Evolutionary conservation across 306 rosid genomes (phyloP).

Genomic region (Cucurbita maxima): DNA sequence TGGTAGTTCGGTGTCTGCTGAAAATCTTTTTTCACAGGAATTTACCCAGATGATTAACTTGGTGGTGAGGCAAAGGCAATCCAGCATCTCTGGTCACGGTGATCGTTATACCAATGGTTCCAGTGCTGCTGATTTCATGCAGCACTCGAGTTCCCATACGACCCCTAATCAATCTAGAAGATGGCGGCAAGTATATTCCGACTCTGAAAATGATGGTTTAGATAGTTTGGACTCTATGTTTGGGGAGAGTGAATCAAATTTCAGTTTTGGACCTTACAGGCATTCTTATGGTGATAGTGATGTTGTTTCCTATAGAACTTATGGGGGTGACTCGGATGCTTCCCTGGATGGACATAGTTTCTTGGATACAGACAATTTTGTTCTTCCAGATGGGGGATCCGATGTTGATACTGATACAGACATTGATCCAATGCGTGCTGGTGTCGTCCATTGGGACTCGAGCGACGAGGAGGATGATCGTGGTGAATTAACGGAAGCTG

Average conservation of each 20-base stretch:
- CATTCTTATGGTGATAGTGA: conserved; percentile 47
- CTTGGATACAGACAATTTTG: conserved; percentile 35
- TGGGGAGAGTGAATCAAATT: conserved; percentile 63
- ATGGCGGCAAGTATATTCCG: conserved; percentile 51
- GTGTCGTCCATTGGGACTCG: conserved; percentile 52
- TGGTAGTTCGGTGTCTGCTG: conserved; percentile 53
- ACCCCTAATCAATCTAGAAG: conserved; percentile 64
- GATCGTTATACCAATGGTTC: conserved; percentile 39
- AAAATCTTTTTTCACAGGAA: conserved; percentile 31
- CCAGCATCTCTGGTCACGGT: conserved; percentile 28
- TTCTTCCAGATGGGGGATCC: conserved; percentile 31
- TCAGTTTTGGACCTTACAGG: conserved; percentile 42
- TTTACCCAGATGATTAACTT: conserved; percentile 30
- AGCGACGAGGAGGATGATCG: conserved; percentile 38
- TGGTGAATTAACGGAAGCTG: conserved; percentile 39
- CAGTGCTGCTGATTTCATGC: conserved; percentile 26
- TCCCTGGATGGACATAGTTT: conserved; percentile 64
- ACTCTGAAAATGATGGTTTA: conserved; percentile 67
- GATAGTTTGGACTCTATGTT: conserved; percentile 49
- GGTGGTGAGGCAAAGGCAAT: conserved; percentile 31
- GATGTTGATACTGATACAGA: conserved; percentile 63
- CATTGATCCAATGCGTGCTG: conserved; percentile 92
- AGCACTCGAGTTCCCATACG: conserved; percentile 38
- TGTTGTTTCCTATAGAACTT: conserved; percentile 46
- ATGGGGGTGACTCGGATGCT: conserved; percentile 81